Conservation (phyloP, 305 asterid genomes). For the Solanum aculeatissimum region DNA sequence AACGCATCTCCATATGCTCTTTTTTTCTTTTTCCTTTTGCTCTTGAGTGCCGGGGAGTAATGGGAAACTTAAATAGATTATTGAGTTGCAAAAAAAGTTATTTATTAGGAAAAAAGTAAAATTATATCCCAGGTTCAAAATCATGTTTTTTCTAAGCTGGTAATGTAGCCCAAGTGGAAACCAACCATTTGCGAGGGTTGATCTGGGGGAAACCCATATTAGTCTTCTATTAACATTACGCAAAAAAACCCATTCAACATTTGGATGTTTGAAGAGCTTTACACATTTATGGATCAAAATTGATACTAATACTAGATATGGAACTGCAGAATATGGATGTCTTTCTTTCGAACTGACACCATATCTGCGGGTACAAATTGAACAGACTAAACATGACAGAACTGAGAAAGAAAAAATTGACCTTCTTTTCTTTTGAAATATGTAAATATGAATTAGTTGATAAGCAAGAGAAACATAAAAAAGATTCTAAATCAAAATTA, state of each 20-base stretch:
- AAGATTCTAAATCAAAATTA: neutral
- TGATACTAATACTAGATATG: neutral
- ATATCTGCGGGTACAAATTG: neutral
- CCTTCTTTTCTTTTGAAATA: neutral
- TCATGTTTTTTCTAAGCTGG: neutral
- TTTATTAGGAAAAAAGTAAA: neutral
- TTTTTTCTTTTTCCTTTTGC: neutral
- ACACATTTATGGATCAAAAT: neutral
- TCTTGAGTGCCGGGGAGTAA: too few species aligned
- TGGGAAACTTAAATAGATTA: neutral
- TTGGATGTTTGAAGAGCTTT: neutral
- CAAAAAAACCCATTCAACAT: neutral
- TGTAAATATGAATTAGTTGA: neutral
- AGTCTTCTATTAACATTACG: neutral
- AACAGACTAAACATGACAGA: neutral
- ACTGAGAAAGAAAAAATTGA: neutral
- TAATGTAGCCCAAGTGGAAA: neutral
- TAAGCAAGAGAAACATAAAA: neutral
- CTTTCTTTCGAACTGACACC: neutral
- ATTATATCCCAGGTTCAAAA: neutral
- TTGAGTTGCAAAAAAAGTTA: neutral
- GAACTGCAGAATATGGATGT: neutral
- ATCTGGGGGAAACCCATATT: neutral
- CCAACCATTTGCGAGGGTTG: neutral
- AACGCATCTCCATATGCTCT: neutral